Percentiles rank a stretch among this genome's conserved stretches.
phyloP scores from a whole-genome alignment of 257 asterid genomes.

The Cynanchum wilfordii region DNA sequence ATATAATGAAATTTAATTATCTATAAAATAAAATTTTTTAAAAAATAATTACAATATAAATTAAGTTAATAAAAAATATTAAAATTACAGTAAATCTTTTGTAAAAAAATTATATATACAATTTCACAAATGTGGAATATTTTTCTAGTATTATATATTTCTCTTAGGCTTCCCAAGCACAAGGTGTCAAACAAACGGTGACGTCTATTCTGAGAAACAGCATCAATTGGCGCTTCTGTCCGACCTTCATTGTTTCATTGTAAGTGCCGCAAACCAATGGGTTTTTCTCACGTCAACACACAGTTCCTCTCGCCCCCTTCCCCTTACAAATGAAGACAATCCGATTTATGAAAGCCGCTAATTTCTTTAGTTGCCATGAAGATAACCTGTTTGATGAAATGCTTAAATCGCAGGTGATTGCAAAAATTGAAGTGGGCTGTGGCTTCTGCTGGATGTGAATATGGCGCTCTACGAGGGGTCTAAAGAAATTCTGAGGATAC shows the following conservation, averaged over 20 bases:
- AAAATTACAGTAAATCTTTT: too few relatives aligned
- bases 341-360: background rate
- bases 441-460: conserved; percentile 2
- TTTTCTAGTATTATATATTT: too few relatives aligned
- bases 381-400: conserved; percentile 37
- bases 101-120: too few relatives aligned
- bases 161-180: too few relatives aligned
- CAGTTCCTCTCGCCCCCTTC: background rate
- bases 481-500: conserved; percentile 71
- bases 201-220: background rate
- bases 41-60: too few relatives aligned
- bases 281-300: background rate
- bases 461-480: conserved; percentile 53
- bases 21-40: too few relatives aligned
- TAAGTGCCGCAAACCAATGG: background rate
- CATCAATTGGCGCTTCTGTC: background rate
- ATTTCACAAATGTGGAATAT: too few relatives aligned
- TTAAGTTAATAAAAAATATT: too few relatives aligned
- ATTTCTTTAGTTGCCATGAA: background rate
- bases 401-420: conserved; percentile 20
- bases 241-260: background rate
- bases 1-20: too few relatives aligned
- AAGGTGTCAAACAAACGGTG: too few relatives aligned
- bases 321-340: background rate
- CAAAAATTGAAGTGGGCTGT: background rate